phyloP scores from a whole-genome alignment of 2,329 filamentous ascomycete species.

The Stemphylium vesicarium region DNA sequence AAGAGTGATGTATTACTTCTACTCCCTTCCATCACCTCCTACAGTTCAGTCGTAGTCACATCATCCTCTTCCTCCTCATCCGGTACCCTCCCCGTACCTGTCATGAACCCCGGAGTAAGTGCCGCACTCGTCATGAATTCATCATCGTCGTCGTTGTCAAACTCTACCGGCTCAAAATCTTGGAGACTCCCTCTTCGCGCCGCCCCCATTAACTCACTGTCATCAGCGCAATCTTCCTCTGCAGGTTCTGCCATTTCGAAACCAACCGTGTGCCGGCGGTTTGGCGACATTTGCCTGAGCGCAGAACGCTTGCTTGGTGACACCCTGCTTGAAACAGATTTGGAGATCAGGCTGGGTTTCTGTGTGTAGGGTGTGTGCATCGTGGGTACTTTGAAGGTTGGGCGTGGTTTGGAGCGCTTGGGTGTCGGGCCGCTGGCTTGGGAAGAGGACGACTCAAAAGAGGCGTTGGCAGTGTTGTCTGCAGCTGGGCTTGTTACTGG shows the following conservation, averaged over 20 bases:
- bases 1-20: too few species aligned
- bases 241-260: slow-evolving; percentile 27
- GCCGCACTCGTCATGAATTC: slow-evolving; percentile 50
- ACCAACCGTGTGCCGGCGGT: slow-evolving; percentile 40
- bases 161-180: slow-evolving; percentile 34
- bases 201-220: slow-evolving; percentile 12
- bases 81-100: slow-evolving; percentile 29
- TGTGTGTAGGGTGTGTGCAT: slow-evolving; percentile 38
- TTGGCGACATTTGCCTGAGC: slow-evolving; percentile 43
- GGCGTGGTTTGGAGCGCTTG: slow-evolving; percentile 50
- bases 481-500: slow-evolving; percentile 20
- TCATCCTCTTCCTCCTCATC: slow-evolving; percentile 34
- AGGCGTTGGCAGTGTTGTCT: slow-evolving; percentile 28
- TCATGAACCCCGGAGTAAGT: slow-evolving; percentile 37
- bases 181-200: slow-evolving; percentile 30
- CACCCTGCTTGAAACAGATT: slow-evolving; percentile 21
- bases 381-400: slow-evolving; percentile 38
- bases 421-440: slow-evolving; percentile 44
- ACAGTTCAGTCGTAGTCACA: slow-evolving; percentile 29
- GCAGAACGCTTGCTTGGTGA: slow-evolving; percentile 36
- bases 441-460: slow-evolving; percentile 28
- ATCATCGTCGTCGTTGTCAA: slow-evolving; percentile 49
- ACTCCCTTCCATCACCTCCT: background rate
- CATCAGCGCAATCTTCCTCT: slow-evolving; percentile 6
- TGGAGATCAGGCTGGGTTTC: slow-evolving; percentile 17